Conservation (phyloP, 2,329 filamentous ascomycete genomes). For the Colletotrichum sp. region DNA sequence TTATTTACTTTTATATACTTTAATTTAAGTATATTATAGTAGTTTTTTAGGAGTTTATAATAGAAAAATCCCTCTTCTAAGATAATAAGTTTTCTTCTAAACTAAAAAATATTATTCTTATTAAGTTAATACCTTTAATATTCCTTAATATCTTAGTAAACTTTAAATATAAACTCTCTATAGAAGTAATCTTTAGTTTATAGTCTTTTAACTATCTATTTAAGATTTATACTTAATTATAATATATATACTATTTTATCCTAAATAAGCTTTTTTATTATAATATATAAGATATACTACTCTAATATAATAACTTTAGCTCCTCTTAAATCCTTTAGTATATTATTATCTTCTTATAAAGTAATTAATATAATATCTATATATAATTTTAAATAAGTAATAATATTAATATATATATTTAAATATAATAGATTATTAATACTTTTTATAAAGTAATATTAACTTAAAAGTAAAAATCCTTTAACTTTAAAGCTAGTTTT, state of each 20-base stretch:
- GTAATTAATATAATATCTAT: no score
- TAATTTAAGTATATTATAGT: no score
- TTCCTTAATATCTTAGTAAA: background rate
- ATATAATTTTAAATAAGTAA: no score
- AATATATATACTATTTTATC: background rate
- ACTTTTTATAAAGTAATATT: no score
- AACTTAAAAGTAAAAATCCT: no score
- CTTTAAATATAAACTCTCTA: background rate
- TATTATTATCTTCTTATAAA: background rate
- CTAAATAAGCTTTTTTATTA: background rate
- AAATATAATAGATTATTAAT: no score
- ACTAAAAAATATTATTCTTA: background rate
- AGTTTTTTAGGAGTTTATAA: background rate
- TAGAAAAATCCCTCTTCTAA: rapidly evolving
- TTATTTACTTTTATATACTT: no score
- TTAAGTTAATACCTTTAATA: no score
- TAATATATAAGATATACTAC: background rate
- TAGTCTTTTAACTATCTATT: background rate
- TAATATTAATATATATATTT: no score
- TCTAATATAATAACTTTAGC: background rate
- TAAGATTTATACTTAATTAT: background rate
- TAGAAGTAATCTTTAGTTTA: background rate
- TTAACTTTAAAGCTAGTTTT: no score
- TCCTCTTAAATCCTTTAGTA: rapidly evolving
- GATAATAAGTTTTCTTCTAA: background rate